Evolutionary conservation across 441 rosid species (phyloP).

Genomic region (Arabidopsis lyrata): DNA sequence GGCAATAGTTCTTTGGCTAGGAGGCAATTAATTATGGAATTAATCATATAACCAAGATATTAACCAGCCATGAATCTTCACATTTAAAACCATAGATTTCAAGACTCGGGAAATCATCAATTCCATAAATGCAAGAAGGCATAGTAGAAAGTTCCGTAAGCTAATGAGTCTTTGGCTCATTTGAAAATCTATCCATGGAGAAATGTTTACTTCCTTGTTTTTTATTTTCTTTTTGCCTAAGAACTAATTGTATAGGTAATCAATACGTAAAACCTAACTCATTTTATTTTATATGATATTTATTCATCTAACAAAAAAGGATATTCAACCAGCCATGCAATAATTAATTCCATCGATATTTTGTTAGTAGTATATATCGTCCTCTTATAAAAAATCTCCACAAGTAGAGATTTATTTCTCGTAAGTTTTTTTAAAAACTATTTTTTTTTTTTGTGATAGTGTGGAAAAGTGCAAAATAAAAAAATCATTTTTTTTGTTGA

Average conservation of each 20-base stretch:
- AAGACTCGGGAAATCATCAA: too few species aligned
- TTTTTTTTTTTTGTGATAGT: background rate
- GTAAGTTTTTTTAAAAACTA: background rate
- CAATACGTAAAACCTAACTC: too few species aligned
- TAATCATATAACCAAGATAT: constrained; percentile 14
- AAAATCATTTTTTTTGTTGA: background rate
- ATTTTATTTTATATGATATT: too few species aligned
- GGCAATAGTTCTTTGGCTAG: constrained; percentile 32
- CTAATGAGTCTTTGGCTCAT: too few species aligned
- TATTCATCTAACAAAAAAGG: too few species aligned
- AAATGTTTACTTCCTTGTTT: too few species aligned
- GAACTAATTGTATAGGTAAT: too few species aligned
- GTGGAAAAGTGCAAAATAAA: background rate
- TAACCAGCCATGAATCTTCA: background rate
- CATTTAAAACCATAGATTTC: background rate
- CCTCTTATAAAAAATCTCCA: background rate
- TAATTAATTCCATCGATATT: background rate
- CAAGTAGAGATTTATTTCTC: background rate
- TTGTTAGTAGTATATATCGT: background rate
- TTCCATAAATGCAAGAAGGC: too few species aligned
- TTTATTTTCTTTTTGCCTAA: too few species aligned
- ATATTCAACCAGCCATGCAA: background rate
- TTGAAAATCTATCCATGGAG: too few species aligned
- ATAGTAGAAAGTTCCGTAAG: too few species aligned
- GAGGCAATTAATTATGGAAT: constrained; percentile 32